Base-by-base conservation (phyloP, 192 early-diverging fungal genomes). In the Linnemannia hyalina region DNA sequence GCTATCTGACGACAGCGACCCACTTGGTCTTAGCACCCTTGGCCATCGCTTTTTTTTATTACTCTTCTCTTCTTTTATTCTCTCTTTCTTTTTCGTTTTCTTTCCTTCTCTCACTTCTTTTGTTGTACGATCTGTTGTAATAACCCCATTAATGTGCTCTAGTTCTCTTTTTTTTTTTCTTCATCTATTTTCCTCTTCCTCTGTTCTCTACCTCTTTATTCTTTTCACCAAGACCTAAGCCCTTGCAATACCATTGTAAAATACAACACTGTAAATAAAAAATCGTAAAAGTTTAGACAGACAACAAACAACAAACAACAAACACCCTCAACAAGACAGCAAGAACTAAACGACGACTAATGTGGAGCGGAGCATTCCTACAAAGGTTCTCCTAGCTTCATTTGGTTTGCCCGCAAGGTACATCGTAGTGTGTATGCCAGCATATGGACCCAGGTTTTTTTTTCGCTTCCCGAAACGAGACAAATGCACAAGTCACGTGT, bases 141-240 rank as follows among this genome's bases (percentile, higher is more conserved):
- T 15, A 65, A 70, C 69, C 69, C 44, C 71, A 46, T 29, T 46
- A 26, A 20, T 73, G 71, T 73, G 44, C 40, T 46, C 44, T 73
- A 46, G 40, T 26, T 49, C 69, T 29, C 44, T 29, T 47, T 16
- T 46, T 16, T 42, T 22, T 41, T 70, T 32, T 65, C 4, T 60
- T 32, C 41, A 20, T 32, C 11, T 68, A 16, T 11, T 16, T 46
- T 16, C 20, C 11, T 29, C 16, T 0, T 47, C 26, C 32, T 65
- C 6, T 49, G 46, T 73, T 26, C 40, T 46, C 44, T 73, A 44
- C 20, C 22, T 46, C 68, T 44, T 23, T 26, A 35, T 47, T 4
- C 20, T 13, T 44, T 20, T 42, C 41, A 5, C n/a, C 70, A n/a
- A 44, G 42, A 44, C 63, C 23, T 35, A 35, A 65, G 26, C 26